phyloP scores from a whole-genome alignment of 352 stramenopile genomes.

The Globisporangium paddicum region DNA sequence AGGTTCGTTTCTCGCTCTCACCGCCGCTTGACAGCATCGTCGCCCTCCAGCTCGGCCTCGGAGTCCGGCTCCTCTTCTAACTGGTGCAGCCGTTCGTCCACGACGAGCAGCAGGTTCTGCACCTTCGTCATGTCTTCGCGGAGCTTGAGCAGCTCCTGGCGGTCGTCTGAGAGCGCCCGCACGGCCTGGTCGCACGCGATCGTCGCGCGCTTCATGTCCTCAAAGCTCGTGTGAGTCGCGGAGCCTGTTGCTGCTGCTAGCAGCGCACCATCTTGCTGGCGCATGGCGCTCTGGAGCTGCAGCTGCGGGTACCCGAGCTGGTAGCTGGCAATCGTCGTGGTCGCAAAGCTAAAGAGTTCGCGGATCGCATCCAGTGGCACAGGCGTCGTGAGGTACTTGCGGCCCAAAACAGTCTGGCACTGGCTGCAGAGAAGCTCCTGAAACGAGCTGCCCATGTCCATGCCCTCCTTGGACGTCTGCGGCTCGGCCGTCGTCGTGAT shows the following conservation, averaged over 20 bases:
- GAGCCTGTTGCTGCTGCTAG: conserved; percentile 10
- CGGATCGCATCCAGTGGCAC: conserved; percentile 54
- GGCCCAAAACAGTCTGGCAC: conserved; percentile 73
- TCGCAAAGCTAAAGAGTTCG: conserved; percentile 69
- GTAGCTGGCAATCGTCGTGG: conserved; percentile 70
- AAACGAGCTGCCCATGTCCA: conserved; percentile 67
- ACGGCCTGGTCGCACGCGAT: conserved; percentile 28
- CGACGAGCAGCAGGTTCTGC: conserved; percentile 64
- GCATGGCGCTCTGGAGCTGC: conserved; percentile 4
- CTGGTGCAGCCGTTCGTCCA: conserved; percentile 64
- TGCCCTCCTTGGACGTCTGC: conserved; percentile 40
- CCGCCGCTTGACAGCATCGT: not conserved
- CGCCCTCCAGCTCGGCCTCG: conserved; percentile 17
- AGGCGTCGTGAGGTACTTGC: conserved; percentile 73
- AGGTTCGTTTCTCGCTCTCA: not conserved
- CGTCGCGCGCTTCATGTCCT: conserved; percentile 25
- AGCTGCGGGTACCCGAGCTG: conserved; percentile 62
- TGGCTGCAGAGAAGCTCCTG: conserved; percentile 74
- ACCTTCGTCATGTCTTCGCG: conserved; percentile 75
- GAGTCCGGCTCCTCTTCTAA: conserved; percentile 54
- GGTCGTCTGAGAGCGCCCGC: conserved; percentile 39
- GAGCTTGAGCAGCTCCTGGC: conserved; percentile 43
- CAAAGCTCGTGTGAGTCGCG: conserved; percentile 10
- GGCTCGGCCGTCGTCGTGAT: conserved; percentile 37
- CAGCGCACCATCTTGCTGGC: not conserved